A percentile compares a stretch with the other conserved stretches of the same genome.
Conservation (phyloP, 1,284 basidiomycete species). For the Ceratobasidium sp. region DNA sequence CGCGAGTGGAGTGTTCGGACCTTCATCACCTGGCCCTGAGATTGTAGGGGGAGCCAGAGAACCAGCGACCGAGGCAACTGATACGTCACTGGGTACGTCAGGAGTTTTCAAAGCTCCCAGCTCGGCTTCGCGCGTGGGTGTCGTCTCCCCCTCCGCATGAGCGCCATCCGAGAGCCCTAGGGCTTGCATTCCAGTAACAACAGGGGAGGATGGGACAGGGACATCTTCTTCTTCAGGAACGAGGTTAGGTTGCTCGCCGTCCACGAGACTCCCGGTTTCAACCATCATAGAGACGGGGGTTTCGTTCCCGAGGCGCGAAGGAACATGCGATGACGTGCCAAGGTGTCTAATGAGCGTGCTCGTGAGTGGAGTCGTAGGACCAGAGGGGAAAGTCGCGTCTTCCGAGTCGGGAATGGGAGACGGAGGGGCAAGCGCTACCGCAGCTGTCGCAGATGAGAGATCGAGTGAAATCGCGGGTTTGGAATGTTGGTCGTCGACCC, state of each 20-base stretch:
- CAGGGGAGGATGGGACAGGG: conserved; percentile 24
- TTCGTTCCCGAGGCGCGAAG: conserved; percentile 27
- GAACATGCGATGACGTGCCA: conserved; percentile 9
- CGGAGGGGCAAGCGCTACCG: conserved; percentile 16
- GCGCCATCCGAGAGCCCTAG: conserved; percentile 16
- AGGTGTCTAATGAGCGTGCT: conserved; percentile 19
- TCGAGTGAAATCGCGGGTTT: conserved; percentile 16
- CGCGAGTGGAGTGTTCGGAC: conserved; percentile 24
- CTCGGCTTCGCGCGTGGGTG: conserved; percentile 22
- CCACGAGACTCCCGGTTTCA: conserved; percentile 43
- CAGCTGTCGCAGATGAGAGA: background rate
- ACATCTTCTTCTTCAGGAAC: conserved; percentile 26
- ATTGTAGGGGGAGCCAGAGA: conserved; percentile 4
- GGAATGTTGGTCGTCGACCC: conserved; percentile 24
- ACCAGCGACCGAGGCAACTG: background rate
- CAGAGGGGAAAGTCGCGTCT: conserved; percentile 17
- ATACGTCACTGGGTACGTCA: conserved; percentile 16
- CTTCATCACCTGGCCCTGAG: conserved; percentile 4
- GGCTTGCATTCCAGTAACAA: conserved; percentile 31
- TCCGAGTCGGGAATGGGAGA: conserved; percentile 36
- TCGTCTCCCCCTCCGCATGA: conserved; percentile 26
- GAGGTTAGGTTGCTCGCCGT: conserved; percentile 39
- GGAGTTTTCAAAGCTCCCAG: background rate
- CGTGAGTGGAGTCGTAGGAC: conserved; percentile 29
- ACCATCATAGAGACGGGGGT: conserved; percentile 45